Evolutionary conservation across 495 filamentous ascomycete species (phyloP), one percentile per base, ranked within the genome.

Genomic region (Hypomontagnella submonticulosa): DNA sequence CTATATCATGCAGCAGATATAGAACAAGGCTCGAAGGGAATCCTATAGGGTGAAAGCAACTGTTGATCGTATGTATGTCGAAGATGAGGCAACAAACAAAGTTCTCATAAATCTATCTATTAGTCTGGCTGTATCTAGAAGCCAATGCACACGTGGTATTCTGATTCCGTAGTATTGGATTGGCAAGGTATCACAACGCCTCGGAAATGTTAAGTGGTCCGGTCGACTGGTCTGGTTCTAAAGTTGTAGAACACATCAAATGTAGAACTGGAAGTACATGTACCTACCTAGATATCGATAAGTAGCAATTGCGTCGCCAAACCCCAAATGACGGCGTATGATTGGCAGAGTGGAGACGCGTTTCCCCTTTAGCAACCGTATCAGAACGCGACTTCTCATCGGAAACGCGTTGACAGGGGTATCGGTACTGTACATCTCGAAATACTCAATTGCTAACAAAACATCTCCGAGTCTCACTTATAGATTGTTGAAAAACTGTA

Each of bases 1-100:
- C 23, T 60, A 58, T 67, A 69, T 60, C 66, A 69, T 61, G 9
- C 15, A 33, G 55, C 65, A 40, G 49, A 68, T 68, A 67, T 58
- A 48, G 46, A 55, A 57, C 0, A 33, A 12, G 19, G 19, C 16
- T 9, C 16, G 33, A 51, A 16, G 40, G 23, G 33, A 18, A 43
- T 36, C 36, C 36, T 57, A 16, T 36, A 18, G 60, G 55, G 37
- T 54, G 20, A 32, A 48, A 40, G 34, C 27, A 43, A 13, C 40
- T 13, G 52, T 56, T 44, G 15, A 38, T 43, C 12, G 37, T 43
- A 30, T 0, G 30, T 20, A 20, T 18, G 42, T 36, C 23, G 4
- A 34, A 18, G n/a, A 4, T 30, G 23, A 23, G 12, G 36, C 38
- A 60, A 27, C 23, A 27, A 27, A 27, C 23, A 27, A 6, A 27